phyloP scores from a whole-genome alignment of 192 early-diverging fungal genomes.

The Coemansia sp. region DNA sequence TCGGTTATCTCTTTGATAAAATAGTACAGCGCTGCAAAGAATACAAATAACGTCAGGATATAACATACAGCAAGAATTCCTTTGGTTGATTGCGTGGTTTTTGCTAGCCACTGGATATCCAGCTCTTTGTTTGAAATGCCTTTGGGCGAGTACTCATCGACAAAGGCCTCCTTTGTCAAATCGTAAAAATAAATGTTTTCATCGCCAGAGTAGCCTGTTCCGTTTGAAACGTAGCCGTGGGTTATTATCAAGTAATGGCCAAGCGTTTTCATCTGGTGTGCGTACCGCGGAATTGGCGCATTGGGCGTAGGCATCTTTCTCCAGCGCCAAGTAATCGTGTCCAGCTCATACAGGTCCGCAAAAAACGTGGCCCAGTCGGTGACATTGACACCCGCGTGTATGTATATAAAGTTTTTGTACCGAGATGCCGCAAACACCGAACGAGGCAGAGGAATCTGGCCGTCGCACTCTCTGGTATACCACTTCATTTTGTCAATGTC shows the following conservation, averaged over 20 bases:
- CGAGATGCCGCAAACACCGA: conserved; percentile 23
- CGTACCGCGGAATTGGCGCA: conserved; percentile 34
- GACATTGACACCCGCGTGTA: conserved; percentile 42
- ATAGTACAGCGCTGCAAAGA: conserved; percentile 31
- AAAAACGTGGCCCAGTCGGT: conserved; percentile 22
- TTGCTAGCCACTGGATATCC: conserved; percentile 34
- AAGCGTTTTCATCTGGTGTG: conserved; percentile 48
- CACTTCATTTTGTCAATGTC: conserved; percentile 38
- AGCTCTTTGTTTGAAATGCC: conserved; percentile 26
- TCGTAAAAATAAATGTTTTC: conserved; percentile 45
- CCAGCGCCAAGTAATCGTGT: conserved; percentile 39
- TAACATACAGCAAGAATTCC: conserved; percentile 24
- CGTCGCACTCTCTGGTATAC: conserved; percentile 22
- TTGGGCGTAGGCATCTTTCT: conserved; percentile 29
- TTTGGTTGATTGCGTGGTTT: conserved; percentile 15
- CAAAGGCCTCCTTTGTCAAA: conserved; percentile 27
- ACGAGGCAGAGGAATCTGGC: conserved; percentile 32
- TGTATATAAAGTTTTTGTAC: conserved; percentile 26
- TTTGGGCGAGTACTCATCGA: conserved; percentile 31
- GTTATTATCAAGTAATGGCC: conserved; percentile 43
- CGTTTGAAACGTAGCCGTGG: conserved; percentile 20
- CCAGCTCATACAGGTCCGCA: conserved; percentile 37
- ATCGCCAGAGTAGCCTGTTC: not conserved
- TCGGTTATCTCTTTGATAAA: conserved; percentile 6
- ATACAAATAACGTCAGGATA: conserved; percentile 19